Evolutionary conservation across 352 stramenopile genomes (phyloP).

Genomic region (Globisporangium abappressorium): DNA sequence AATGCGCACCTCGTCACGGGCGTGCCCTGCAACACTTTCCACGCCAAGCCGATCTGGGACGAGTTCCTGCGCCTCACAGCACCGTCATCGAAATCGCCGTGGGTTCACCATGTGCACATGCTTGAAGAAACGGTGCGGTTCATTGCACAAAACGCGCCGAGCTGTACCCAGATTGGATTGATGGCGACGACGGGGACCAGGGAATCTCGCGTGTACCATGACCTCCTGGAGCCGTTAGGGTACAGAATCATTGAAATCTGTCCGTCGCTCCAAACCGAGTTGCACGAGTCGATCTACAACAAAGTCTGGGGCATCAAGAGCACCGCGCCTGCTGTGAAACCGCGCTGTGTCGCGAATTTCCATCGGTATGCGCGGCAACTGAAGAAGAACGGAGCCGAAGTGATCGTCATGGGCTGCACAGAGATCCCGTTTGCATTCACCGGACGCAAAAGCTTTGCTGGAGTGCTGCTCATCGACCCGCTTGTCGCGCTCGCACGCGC

Average conservation of each 20-base stretch:
- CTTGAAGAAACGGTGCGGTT: slow-evolving; percentile 66
- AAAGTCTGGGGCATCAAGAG: slow-evolving; percentile 74
- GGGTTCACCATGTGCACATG: slow-evolving; percentile 57
- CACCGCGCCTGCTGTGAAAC: slow-evolving; percentile 52
- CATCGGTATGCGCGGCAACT: slow-evolving; percentile 52
- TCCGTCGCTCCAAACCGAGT: slow-evolving; percentile 44
- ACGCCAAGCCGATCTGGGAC: slow-evolving; percentile 67
- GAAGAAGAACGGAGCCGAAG: slow-evolving; percentile 42
- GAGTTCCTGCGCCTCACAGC: slow-evolving; percentile 55
- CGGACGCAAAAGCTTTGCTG: slow-evolving; percentile 39
- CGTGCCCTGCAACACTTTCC: slow-evolving; percentile 78
- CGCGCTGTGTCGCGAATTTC: slow-evolving; percentile 55
- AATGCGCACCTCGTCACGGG: slow-evolving; percentile 48
- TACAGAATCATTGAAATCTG: slow-evolving; percentile 58
- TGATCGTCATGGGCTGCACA: slow-evolving; percentile 74
- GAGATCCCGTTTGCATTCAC: slow-evolving; percentile 77
- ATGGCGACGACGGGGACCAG: slow-evolving; percentile 69
- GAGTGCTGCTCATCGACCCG: slow-evolving; percentile 58
- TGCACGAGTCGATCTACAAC: slow-evolving; percentile 77
- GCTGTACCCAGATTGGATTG: slow-evolving; percentile 48
- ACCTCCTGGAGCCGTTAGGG: slow-evolving; percentile 56
- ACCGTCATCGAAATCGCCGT: neutral
- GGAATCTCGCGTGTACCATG: slow-evolving; percentile 62
- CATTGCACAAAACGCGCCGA: slow-evolving; percentile 42
- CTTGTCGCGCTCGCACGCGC: slow-evolving; percentile 71